These are phyloP conservation scores for Aulographum hederae DNA, from an alignment of 2,329 filamentous ascomycete genomes.

Conservation along the genomic window DNA sequence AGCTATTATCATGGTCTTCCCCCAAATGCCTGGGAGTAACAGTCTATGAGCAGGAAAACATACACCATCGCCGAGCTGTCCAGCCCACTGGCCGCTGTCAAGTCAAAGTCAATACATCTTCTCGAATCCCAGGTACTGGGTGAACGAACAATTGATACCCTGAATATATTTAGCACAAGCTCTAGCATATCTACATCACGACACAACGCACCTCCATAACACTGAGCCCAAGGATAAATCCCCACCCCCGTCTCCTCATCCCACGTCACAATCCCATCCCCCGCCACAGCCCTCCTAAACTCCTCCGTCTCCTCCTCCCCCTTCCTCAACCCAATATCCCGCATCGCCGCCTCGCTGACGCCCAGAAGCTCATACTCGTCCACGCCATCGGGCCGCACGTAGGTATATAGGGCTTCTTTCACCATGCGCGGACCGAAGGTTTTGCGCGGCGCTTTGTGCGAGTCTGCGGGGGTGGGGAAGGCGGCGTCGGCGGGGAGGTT, in stretches of 20 bases:
- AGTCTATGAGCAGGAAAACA: too few species aligned
- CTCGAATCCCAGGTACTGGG: slow-evolving; percentile 5
- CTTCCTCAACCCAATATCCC: slow-evolving; percentile 57
- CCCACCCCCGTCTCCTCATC: slow-evolving; percentile 38
- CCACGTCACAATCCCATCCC: slow-evolving; percentile 69
- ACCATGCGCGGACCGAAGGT: slow-evolving; percentile 63
- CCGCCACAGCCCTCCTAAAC: slow-evolving; percentile 61
- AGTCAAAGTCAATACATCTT: too few species aligned
- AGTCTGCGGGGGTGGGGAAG: slow-evolving; percentile 65
- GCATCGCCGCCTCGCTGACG: slow-evolving; percentile 61
- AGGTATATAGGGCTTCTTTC: slow-evolving; percentile 72
- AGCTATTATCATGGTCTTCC: too few species aligned
- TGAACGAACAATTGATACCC: slow-evolving; percentile 29
- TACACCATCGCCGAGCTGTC: slow-evolving; percentile 92
- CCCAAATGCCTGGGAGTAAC: too few species aligned
- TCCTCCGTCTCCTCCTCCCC: slow-evolving; percentile 52
- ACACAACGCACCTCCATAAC: slow-evolving; percentile 97
- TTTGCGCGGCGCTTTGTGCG: slow-evolving; percentile 63
- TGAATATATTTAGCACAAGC: slow-evolving; percentile 6
- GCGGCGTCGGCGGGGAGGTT: slow-evolving; percentile 57
- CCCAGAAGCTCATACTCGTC: slow-evolving; percentile 62
- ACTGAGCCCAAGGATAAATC: slow-evolving; percentile 95
- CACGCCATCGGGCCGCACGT: slow-evolving; percentile 59
- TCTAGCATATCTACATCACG: neutral
- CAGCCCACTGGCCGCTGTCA: slow-evolving; percentile 66